These are phyloP conservation scores for Nothopassalora personata DNA, from an alignment of 2,329 filamentous ascomycete species.

Conservation along the genomic window DNA sequence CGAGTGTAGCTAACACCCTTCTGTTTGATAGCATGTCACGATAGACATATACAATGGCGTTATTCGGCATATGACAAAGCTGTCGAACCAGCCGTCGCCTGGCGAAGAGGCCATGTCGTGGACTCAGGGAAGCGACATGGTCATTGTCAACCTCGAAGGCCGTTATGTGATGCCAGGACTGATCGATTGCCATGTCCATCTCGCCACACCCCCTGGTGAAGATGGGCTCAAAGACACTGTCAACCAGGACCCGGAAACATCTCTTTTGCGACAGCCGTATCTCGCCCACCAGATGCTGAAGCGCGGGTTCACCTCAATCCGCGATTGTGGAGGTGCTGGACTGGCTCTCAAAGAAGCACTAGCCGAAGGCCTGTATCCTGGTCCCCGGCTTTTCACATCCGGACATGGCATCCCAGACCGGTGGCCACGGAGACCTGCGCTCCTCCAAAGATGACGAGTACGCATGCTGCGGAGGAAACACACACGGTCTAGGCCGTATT, in stretches of 20 bases:
- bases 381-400: constrained; percentile 53
- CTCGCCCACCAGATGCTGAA: constrained; percentile 48
- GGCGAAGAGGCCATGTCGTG: constrained; percentile 28
- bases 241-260: constrained; percentile 34
- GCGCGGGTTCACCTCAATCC: constrained; percentile 54
- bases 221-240: constrained; percentile 35
- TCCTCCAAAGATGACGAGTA: constrained; percentile 41
- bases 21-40: constrained; percentile 19
- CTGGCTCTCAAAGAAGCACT: constrained; percentile 54
- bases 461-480: constrained; percentile 45
- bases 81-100: constrained; percentile 20
- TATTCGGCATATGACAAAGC: constrained; percentile 29
- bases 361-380: constrained; percentile 50
- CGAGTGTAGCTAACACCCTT: too few species aligned
- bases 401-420: constrained; percentile 54
- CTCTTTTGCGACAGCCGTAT: constrained; percentile 45
- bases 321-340: constrained; percentile 55
- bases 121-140: constrained; percentile 23
- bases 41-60: constrained; percentile 29
- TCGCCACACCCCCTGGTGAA: constrained; percentile 43
- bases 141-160: constrained; percentile 38
- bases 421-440: constrained; percentile 54
- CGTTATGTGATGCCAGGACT: constrained; percentile 48
- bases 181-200: constrained; percentile 50
- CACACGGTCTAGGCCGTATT: constrained; percentile 40